Evolutionary conservation across 2,329 filamentous ascomycete species (phyloP).

Genomic region (Aspergillus japonicus): DNA sequence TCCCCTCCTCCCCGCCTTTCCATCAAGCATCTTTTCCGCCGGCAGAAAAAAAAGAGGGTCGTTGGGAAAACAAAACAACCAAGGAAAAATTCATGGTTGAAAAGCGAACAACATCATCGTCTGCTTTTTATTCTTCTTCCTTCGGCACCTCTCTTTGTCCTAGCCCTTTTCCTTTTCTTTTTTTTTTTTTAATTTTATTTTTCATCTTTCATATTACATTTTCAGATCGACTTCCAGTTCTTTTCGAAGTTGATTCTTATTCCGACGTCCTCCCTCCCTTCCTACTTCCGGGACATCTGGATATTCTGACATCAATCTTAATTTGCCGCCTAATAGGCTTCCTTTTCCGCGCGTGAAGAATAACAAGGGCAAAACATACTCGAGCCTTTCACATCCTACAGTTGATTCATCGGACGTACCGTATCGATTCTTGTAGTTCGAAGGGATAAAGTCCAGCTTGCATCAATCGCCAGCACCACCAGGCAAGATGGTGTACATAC

Average conservation of each 20-base stretch:
- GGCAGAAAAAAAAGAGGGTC: conserved; percentile 25
- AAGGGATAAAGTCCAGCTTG: neutral
- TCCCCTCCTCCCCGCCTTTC: conserved; percentile 16
- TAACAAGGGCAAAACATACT: neutral
- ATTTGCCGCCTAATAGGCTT: conserved; percentile 4
- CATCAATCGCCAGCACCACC: neutral
- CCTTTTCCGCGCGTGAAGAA: neutral
- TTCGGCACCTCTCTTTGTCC: neutral
- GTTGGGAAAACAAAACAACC: neutral
- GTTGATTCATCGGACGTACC: neutral
- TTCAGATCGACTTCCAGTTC: neutral
- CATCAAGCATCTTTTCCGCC: conserved; percentile 18
- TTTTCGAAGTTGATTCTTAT: neutral
- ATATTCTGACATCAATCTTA: conserved; percentile 4
- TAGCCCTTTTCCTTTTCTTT: conserved; percentile 1
- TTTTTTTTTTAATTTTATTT: neutral
- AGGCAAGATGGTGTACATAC: conserved; percentile 83
- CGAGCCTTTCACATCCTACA: neutral
- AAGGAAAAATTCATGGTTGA: neutral
- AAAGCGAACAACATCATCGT: neutral
- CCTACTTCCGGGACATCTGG: conserved; percentile 4
- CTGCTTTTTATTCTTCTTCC: conserved; percentile 6
- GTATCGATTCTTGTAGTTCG: neutral
- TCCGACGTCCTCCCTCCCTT: conserved; percentile 2
- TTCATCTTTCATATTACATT: conserved; percentile 4